Base-by-base conservation (phyloP, 441 rosid species). In the Raphanus hybrid region DNA sequence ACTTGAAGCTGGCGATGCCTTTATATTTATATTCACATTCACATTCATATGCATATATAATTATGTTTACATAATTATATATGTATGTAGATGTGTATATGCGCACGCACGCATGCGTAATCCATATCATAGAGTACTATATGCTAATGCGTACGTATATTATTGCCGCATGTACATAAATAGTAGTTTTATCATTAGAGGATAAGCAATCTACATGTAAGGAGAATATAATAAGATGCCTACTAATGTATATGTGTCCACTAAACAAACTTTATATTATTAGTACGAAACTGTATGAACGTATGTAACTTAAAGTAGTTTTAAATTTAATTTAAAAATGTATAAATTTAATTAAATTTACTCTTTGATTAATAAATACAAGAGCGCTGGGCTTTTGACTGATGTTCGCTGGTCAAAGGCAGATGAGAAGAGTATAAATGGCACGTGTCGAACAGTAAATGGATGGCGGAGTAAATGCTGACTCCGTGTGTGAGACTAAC, bases 401-500 rank as follows among this genome's bases (percentile, higher is more conserved):
- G 78, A 20, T 71, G 85, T 80, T 83, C 71, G 29, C 54, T 41
- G 64, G 73, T 86, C 80, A 78, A 92, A 88, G 64, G 81, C 74
- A 67, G 82, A 85, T 26, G 1, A 11, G 3, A 61, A 67, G 52
- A 67, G 77, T 50, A 48, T 72, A 9, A 52, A 3, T 52, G 83
- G 83, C 96, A 92, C 92, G 92, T 88, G 88, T 75, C 76, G 20
- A 18, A 11, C 57, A 20, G 29, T 78, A 76, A 45, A 62, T 69
- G 34, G 11, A 67, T 18, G 34, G 50, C 9, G 50, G 50, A 39
- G 18, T 78, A 16, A 55, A 39, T 64, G 57, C 67, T 62, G 79
- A 75, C 41, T 58, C 60, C 79, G 77, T 85, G 90, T 79, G 86
- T 88, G 90, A 83, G 79, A 81, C 84, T 81, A 78, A 82, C 85